Conservation (phyloP, 257 asterid genomes). For the Osmanthus fragrans region DNA sequence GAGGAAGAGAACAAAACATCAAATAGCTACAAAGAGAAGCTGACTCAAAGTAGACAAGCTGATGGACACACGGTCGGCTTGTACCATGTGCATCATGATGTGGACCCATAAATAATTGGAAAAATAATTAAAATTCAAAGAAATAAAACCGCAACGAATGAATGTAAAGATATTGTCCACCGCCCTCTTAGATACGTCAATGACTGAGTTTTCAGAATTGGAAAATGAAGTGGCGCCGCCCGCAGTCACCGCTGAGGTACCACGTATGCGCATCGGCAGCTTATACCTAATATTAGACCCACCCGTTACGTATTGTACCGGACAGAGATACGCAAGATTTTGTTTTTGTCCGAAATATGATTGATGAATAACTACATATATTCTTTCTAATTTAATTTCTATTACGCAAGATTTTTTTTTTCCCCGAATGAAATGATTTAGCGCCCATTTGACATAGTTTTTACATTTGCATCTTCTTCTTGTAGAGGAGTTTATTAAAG, state of each 20-base stretch:
- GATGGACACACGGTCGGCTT: constrained; percentile 39
- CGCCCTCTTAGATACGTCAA: constrained; percentile 22
- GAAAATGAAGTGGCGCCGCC: constrained; percentile 11
- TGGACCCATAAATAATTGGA: constrained; percentile 22
- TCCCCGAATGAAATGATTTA: no score
- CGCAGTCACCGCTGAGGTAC: constrained; percentile 21
- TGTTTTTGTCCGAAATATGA: neutral
- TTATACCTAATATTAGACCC: neutral
- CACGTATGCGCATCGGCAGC: constrained; percentile 14
- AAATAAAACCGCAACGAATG: neutral
- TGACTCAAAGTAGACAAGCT: constrained; percentile 25
- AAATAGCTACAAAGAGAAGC: neutral
- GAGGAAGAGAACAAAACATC: neutral
- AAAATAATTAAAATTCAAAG: neutral
- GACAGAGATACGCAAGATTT: neutral
- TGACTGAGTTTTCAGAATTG: neutral
- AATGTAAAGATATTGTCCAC: constrained; percentile 16
- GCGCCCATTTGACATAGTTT: no score
- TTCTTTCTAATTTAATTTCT: no score
- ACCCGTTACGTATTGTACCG: neutral
- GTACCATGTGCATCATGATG: constrained; percentile 27
- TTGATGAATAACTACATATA: no score
- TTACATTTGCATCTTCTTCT: no score
- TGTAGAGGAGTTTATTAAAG: no score
- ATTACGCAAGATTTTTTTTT: no score